These are phyloP conservation scores for Wickerhamomyces canadensis DNA, from an alignment of 805 yeast species.

Conservation along the genomic window DNA sequence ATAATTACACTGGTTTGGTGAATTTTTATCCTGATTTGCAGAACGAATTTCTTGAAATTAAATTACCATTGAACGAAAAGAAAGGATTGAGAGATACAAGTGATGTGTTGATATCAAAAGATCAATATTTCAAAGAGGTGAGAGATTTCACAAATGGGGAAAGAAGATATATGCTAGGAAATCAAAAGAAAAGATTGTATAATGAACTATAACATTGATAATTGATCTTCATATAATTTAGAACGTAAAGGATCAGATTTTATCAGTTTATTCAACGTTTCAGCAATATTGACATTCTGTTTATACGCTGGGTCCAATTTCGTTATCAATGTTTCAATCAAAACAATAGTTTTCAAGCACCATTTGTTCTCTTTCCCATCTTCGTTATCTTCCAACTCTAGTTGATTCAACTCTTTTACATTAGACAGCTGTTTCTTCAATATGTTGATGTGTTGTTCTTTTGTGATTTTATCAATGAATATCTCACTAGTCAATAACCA, in stretches of 20 bases:
- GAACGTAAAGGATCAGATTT: conserved; percentile 60
- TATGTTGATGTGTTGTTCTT: conserved; percentile 31
- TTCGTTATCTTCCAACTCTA: conserved; percentile 73
- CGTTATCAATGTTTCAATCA: conserved; percentile 32
- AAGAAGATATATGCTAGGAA: conserved; percentile 48
- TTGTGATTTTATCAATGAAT: conserved; percentile 20
- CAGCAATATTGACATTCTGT: conserved; percentile 26
- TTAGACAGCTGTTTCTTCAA: conserved; percentile 40
- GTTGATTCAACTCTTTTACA: conserved; percentile 58
- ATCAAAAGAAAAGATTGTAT: conserved; percentile 41
- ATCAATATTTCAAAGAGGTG: conserved; percentile 34
- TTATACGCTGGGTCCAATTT: conserved; percentile 10
- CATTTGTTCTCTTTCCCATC: conserved; percentile 58
- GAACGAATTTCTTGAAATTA: conserved; percentile 34
- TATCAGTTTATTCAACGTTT: conserved; percentile 37
- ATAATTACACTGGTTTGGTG: conserved; percentile 44
- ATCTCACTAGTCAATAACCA: conserved; percentile 56
- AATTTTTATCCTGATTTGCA: conserved; percentile 30
- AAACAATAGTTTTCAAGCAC: conserved; percentile 64
- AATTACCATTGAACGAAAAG: conserved; percentile 39
- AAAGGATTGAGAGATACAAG: conserved; percentile 24
- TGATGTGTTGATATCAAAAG: conserved; percentile 31
- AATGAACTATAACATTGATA: conserved; percentile 23
- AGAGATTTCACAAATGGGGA: conserved; percentile 36
- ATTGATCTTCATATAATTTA: conserved; percentile 49